phyloP scores from a whole-genome alignment of 345 rosid species.

The Citrus inodora region DNA sequence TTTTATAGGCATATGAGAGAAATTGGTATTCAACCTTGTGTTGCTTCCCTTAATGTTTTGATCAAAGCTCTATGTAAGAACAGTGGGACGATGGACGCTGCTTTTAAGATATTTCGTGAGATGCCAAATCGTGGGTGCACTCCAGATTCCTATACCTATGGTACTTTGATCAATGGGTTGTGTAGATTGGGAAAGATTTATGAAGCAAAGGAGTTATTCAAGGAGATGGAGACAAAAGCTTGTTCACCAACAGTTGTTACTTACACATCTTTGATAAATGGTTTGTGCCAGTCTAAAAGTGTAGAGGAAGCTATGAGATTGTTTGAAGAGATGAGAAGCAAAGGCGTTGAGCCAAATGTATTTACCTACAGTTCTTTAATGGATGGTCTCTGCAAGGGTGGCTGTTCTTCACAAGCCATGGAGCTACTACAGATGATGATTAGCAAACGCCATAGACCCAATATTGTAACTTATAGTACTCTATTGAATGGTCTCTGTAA shows the following conservation, averaged over 20 bases:
- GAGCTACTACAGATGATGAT: slow-evolving; percentile 63
- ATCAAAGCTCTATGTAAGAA: slow-evolving; percentile 85
- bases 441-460: slow-evolving; percentile 55
- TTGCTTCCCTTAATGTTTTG: slow-evolving; percentile 75
- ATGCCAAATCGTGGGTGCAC: slow-evolving; percentile 67
- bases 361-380: slow-evolving; percentile 79
- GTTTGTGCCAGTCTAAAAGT: slow-evolving; percentile 58
- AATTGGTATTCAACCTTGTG: slow-evolving; percentile 53
- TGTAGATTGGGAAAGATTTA: slow-evolving; percentile 56
- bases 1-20: slow-evolving; percentile 71
- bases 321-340: slow-evolving; percentile 67
- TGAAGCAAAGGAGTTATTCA: slow-evolving; percentile 69
- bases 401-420: slow-evolving; percentile 54
- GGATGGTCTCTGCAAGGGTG: slow-evolving; percentile 80
- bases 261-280: slow-evolving; percentile 67
- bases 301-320: slow-evolving; percentile 59
- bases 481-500: slow-evolving; percentile 73
- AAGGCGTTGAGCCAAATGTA: slow-evolving; percentile 78
- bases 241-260: slow-evolving; percentile 84
- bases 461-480: slow-evolving; percentile 62
- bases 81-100: slow-evolving; percentile 57
- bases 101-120: slow-evolving; percentile 66
- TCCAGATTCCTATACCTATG: slow-evolving; percentile 87
- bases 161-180: slow-evolving; percentile 83
- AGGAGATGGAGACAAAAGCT: slow-evolving; percentile 69